Evolutionary conservation across 345 rosid species (phyloP), one percentile per base, ranked within the genome.

Genomic region (Carallia brachiata): DNA sequence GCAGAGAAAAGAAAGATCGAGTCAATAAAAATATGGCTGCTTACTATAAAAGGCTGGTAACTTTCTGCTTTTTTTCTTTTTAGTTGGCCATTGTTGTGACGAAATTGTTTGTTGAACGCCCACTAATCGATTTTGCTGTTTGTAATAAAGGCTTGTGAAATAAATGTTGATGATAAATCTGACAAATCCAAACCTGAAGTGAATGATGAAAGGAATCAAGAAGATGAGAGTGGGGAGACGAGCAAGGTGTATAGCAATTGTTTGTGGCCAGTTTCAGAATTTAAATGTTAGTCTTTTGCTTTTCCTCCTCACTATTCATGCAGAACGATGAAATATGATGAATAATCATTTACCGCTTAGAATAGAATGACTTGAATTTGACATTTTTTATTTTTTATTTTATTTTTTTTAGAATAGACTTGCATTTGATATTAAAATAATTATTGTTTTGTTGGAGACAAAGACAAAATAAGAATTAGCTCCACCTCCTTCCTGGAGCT

Each of bases 111-210:
- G 13, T 59, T 7, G 28, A 30, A 40, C 12, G 28, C 40, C 52
- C 6, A 0, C 10, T 62, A 10, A 34, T 30, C 8, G 28, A 6
- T 56, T 62, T n/a, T 48, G 6, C 7, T 16, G 15, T 39, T 19
- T 3, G 23, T 3, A 5, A 23, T 2, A 16, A 40, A 89, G 96
- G 89, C 83, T 68, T 86, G 70, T 40, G 91, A 85, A 71, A 68
- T 71, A 16, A 76, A 80, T 58, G 79, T 70, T 13, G 91, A 80
- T 17, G 89, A 89, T 44, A 96, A 86, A 64, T 87, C 96, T 80
- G 96, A 91, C 70, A 89, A 89, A 83, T 81, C 95, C 5, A 89
- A 88, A 74, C 89, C 97, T 55, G 90, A 89, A 74, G 93, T 92
- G 37, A 79, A 89, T 5, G 86, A 87, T 17, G 92, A 83, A 23